A percentile compares a stretch with the other conserved stretches of the same genome.
These are phyloP conservation scores for Pseudogymnoascus sp. DNA, from an alignment of 2,329 filamentous ascomycete genomes.

Conservation along the genomic window DNA sequence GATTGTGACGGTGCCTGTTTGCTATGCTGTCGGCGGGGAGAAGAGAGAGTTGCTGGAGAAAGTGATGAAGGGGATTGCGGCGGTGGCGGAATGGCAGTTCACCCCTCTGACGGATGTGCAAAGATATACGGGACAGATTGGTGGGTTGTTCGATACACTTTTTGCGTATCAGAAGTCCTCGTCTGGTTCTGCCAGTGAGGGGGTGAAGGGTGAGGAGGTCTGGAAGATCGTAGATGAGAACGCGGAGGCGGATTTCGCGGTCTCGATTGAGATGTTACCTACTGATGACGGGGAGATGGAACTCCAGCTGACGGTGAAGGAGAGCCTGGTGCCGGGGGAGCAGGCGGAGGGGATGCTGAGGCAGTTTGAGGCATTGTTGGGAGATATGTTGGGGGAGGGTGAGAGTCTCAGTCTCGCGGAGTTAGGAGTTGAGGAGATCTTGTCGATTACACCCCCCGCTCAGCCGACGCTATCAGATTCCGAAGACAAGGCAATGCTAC, in stretches of 20 bases:
- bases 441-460: constrained; percentile 60
- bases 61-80: constrained; percentile 59
- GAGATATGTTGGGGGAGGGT: constrained; percentile 44
- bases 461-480: constrained; percentile 46
- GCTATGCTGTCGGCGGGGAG: constrained; percentile 46
- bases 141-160: constrained; percentile 72
- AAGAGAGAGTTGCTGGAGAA: constrained; percentile 43
- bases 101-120: constrained; percentile 66
- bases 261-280: constrained; percentile 74
- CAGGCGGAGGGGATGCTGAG: constrained; percentile 60
- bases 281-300: constrained; percentile 38
- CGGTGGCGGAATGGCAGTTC: constrained; percentile 62
- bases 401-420: constrained; percentile 30
- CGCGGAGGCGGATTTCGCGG: constrained; percentile 65
- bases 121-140: constrained; percentile 58
- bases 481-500: constrained; percentile 40
- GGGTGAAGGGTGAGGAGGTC: constrained; percentile 25
- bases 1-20: constrained; percentile 70
- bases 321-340: constrained; percentile 55
- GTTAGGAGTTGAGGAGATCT: constrained; percentile 31
- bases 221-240: constrained; percentile 61
- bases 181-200: not conserved
- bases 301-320: constrained; percentile 59
- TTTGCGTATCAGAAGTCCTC: constrained; percentile 69
- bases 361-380: constrained; percentile 65